phyloP scores from a whole-genome alignment of 805 yeast genomes.

The Schizosaccharomyces osmophilus region DNA sequence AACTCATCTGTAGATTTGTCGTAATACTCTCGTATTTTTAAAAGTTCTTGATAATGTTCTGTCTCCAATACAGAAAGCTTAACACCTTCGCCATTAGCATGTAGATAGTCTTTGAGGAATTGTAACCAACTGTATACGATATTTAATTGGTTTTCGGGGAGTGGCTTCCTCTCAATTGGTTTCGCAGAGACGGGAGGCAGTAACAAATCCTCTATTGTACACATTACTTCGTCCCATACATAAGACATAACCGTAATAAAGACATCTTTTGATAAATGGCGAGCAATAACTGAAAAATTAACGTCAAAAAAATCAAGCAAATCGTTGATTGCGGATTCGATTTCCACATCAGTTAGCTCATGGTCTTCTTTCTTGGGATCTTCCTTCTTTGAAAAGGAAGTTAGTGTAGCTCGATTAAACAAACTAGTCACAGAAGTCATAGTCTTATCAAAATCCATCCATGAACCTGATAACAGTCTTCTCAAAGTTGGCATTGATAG shows the following conservation, averaged over 20 bases:
- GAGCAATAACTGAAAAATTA: constrained; percentile 40
- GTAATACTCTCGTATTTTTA: constrained; percentile 41
- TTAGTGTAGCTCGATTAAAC: constrained; percentile 12
- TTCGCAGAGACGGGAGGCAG: constrained; percentile 37
- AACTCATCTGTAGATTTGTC: constrained; percentile 26
- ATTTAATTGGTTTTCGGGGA: constrained; percentile 37
- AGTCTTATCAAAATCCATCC: constrained; percentile 5
- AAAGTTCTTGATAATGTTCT: constrained; percentile 36
- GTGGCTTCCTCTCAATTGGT: constrained; percentile 18
- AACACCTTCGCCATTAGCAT: constrained; percentile 64
- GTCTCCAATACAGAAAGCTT: constrained; percentile 37
- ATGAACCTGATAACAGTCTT: constrained; percentile 16
- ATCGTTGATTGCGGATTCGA: constrained; percentile 45
- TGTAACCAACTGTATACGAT: constrained; percentile 48
- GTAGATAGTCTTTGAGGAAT: constrained; percentile 44
- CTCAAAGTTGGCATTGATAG: constrained; percentile 34
- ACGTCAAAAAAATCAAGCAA: constrained; percentile 49
- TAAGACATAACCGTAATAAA: constrained; percentile 43
- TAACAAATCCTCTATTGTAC: constrained; percentile 42
- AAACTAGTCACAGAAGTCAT: constrained; percentile 4
- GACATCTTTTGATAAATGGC: constrained; percentile 29
- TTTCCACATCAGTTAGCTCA: constrained; percentile 13
- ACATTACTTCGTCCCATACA: constrained; percentile 55
- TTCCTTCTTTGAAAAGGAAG: constrained; percentile 8
- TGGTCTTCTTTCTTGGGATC: constrained; percentile 2